Evolutionary conservation across 768 basidiomycete species (phyloP), one percentile per base, ranked within the genome.

Genomic region (Cyclocybe cylindracea): DNA sequence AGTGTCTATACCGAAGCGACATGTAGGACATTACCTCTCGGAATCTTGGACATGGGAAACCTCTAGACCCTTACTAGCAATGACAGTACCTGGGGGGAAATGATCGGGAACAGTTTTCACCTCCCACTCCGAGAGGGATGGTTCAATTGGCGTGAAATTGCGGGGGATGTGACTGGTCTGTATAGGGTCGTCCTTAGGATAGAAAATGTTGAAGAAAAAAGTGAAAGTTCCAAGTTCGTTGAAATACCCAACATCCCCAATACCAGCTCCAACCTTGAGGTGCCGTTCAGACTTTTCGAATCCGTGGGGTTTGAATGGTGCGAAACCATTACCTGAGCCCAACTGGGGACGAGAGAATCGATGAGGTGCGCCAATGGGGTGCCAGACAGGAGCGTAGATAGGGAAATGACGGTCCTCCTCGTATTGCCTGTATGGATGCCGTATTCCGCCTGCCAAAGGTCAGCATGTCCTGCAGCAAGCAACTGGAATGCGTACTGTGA

Each of bases 181-280:
- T n/a, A 33, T 36, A 14, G 29, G 1, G 24, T 55, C 31, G 8
- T 45, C 31, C 10, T 36, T 4, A 2, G 50, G 46, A 11, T 43
- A 41, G 31, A 47, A 56, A 2, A 56, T 48, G n/a, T 56, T 56
- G 55, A 56, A 56, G 36, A 41, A 48, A 14, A 42, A 52, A 13
- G 8, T 7, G 40, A 56, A 56, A 13, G 24, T 7, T 9, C 55
- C 50, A 18, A 34, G 7, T 2, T 33, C 13, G 10, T 37, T 35
- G 14, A 56, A 10, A 11, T 29, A 7, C 9, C 55, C 55, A 18
- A 56, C 55, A 36, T 56, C 55, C 10, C 54, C 55, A 2, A 56
- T 48, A 24, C 24, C 24, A 24, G 24, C 24, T 24, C 24, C 24
- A 24, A 24, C 24, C 24, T 24, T 24, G 24, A 24, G 24, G 24